These are phyloP conservation scores for Fusarium sp. DNA, from an alignment of 2,329 filamentous ascomycete genomes.

Conservation along the genomic window DNA sequence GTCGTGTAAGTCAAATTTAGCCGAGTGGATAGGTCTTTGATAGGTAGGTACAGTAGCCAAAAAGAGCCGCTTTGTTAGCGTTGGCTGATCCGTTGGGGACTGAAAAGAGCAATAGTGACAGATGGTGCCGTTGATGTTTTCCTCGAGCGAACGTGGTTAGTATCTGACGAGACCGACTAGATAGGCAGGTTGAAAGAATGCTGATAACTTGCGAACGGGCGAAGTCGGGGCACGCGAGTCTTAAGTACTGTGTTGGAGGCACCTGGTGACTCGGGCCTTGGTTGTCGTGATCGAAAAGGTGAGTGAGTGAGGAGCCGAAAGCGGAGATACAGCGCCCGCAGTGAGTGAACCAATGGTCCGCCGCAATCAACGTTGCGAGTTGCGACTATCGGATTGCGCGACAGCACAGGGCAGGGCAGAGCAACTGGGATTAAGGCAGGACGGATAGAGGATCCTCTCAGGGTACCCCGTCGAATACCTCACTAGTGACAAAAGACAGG, in stretches of 20 bases:
- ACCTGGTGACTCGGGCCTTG: slow-evolving; percentile 43
- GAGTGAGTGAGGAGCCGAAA: slow-evolving; percentile 46
- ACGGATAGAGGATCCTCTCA: slow-evolving; percentile 32
- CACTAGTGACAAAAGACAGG: slow-evolving; percentile 31
- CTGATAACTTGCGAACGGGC: slow-evolving; percentile 19
- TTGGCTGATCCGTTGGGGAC: slow-evolving; percentile 14
- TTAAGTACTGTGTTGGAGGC: slow-evolving; percentile 43
- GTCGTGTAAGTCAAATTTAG: slow-evolving; percentile 42
- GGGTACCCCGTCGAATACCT: slow-evolving; percentile 32
- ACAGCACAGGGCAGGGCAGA: slow-evolving; percentile 9
- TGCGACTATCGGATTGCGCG: slow-evolving; percentile 42
- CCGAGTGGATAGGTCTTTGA: slow-evolving; percentile 17
- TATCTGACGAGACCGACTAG: background rate
- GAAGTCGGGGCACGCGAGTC: slow-evolving; percentile 43
- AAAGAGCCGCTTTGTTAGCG: slow-evolving; percentile 35
- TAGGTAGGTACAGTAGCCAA: slow-evolving; percentile 17
- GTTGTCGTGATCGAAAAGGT: slow-evolving; percentile 38
- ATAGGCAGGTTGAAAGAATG: slow-evolving; percentile 5
- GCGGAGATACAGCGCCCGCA: slow-evolving; percentile 43
- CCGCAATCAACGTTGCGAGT: slow-evolving; percentile 40
- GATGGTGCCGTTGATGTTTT: background rate
- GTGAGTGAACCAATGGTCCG: slow-evolving; percentile 37
- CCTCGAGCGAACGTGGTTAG: background rate
- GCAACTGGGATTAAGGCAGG: slow-evolving; percentile 19
- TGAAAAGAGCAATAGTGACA: slow-evolving; percentile 12